Conservation (phyloP, 202 grass and related monocot genomes). For the Saccharum hybrid region DNA sequence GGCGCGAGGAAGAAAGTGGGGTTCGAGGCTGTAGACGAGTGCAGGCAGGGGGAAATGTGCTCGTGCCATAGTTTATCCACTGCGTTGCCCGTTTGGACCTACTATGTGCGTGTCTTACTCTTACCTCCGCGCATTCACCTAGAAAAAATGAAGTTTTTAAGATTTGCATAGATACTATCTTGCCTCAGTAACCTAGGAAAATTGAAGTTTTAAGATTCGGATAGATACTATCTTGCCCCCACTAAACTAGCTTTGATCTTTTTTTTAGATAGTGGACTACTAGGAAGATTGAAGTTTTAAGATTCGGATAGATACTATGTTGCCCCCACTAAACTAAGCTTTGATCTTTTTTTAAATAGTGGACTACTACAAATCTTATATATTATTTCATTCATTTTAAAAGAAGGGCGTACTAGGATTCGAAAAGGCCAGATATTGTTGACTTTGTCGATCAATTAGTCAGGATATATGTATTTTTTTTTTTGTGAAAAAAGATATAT, state of each 20-base stretch:
- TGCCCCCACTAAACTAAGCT: too few species aligned
- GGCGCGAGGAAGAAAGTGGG: background rate
- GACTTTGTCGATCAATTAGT: too few species aligned
- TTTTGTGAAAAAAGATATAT: too few species aligned
- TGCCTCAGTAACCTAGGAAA: background rate
- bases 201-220: background rate
- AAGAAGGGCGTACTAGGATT: too few species aligned
- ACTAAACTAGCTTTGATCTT: too few species aligned
- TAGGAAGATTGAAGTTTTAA: background rate
- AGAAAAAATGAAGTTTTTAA: background rate
- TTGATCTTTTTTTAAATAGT: too few species aligned
- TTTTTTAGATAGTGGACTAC: too few species aligned
- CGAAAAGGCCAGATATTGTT: too few species aligned
- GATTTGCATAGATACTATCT: background rate
- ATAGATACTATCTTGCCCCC: too few species aligned
- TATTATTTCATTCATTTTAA: too few species aligned
- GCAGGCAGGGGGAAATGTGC: conserved; percentile 31
- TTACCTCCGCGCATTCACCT: background rate
- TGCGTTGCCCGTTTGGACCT: conserved; percentile 18
- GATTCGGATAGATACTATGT: background rate
- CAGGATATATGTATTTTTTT: too few species aligned
- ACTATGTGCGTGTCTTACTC: background rate
- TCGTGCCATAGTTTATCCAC: conserved; percentile 30
- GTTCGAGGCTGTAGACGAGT: conserved; percentile 18
- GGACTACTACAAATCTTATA: background rate